A percentile compares a stretch with the other conserved stretches of the same genome.
phyloP scores from a whole-genome alignment of 306 rosid species.

The Lathyrus oleraceus region DNA sequence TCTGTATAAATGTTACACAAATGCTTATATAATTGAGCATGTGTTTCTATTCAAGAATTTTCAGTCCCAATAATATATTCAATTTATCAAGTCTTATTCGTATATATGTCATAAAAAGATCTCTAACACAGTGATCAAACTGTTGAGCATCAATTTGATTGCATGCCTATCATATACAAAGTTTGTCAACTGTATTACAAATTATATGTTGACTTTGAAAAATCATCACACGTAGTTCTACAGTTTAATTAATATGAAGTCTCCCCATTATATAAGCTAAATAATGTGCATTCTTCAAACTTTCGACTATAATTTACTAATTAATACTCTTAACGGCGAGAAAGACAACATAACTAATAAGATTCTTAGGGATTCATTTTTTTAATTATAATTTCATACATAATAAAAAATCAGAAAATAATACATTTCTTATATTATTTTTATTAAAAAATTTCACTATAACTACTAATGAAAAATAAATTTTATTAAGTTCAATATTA shows the following conservation, averaged over 20 bases:
- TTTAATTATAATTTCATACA: neutral
- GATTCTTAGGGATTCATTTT: too few species aligned
- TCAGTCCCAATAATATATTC: conserved; percentile 8
- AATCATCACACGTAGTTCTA: conserved; percentile 21
- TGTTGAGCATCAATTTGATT: conserved; percentile 16
- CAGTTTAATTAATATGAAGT: neutral
- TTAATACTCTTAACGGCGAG: neutral
- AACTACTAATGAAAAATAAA: neutral
- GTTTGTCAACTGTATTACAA: conserved; percentile 7
- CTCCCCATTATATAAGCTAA: neutral
- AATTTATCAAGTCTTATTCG: conserved; percentile 1
- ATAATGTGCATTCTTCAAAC: conserved; percentile 26
- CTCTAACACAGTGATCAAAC: neutral
- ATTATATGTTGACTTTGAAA: conserved; percentile 38
- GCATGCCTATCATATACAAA: conserved; percentile 4
- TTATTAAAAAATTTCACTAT: neutral
- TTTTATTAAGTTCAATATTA: neutral
- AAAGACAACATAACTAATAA: conserved; percentile 24
- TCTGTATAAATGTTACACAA: conserved; percentile 4
- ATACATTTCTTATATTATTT: too few species aligned
- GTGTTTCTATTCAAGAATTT: conserved; percentile 1
- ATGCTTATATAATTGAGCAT: conserved; percentile 22
- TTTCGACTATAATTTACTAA: conserved; percentile 36
- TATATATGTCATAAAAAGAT: conserved; percentile 17
- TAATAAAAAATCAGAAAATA: neutral